Evolutionary conservation across 2,329 filamentous ascomycete species (phyloP).

Genomic region (Colletotrichum sojae): DNA sequence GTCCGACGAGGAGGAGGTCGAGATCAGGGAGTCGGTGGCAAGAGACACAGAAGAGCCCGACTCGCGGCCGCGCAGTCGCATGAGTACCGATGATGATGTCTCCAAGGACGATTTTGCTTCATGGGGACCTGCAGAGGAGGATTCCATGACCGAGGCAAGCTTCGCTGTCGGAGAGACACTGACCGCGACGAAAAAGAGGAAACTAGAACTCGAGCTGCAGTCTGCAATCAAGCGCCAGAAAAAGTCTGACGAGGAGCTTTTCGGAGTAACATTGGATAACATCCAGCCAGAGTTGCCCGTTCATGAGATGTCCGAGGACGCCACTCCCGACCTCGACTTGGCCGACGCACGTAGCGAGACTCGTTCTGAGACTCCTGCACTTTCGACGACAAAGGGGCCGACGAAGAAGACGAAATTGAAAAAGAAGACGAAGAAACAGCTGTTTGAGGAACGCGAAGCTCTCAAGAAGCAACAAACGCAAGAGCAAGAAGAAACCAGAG

Average conservation of each 20-base stretch:
- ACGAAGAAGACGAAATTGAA: constrained; percentile 75
- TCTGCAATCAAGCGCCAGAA: constrained; percentile 84
- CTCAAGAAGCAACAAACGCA: constrained; percentile 69
- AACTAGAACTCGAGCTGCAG: constrained; percentile 78
- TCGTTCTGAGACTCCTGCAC: constrained; percentile 62
- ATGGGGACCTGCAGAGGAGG: constrained; percentile 69
- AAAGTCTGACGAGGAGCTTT: constrained; percentile 84
- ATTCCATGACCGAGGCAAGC: constrained; percentile 81
- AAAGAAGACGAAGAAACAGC: constrained; percentile 84
- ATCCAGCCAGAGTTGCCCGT: constrained; percentile 65
- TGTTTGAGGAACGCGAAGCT: constrained; percentile 77
- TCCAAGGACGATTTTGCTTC: constrained; percentile 64
- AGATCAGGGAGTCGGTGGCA: constrained; percentile 71
- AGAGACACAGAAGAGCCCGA: constrained; percentile 89
- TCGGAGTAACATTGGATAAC: constrained; percentile 72
- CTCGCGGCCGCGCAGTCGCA: constrained; percentile 83
- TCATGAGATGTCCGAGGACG: constrained; percentile 65
- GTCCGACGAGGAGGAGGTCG: constrained; percentile 87
- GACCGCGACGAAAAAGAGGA: constrained; percentile 76
- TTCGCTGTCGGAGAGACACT: constrained; percentile 73
- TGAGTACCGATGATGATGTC: constrained; percentile 67
- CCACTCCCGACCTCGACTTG: constrained; percentile 61
- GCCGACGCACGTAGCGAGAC: constrained; percentile 61
- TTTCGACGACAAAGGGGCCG: constrained; percentile 62
- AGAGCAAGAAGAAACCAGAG: constrained; percentile 49